Percentiles rank a stretch among this genome's conserved stretches.
Conservation (phyloP, 2,329 filamentous ascomycete species). For the Stachybotrys echinatus region DNA sequence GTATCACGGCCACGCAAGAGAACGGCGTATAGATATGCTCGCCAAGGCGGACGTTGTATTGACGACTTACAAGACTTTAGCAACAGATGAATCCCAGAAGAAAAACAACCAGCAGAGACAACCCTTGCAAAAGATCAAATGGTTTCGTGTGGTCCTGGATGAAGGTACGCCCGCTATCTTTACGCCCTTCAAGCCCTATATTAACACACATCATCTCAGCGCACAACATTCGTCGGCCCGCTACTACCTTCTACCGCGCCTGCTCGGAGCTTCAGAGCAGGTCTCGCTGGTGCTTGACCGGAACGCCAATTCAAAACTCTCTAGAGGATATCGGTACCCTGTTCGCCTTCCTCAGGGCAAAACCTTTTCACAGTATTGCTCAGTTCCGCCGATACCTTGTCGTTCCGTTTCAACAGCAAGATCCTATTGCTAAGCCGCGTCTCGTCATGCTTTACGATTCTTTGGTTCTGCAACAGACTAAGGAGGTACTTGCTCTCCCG, state of each 20-base stretch:
- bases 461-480: slow-evolving; percentile 35
- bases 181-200: not conserved
- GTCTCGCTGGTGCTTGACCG: slow-evolving; percentile 47
- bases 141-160: slow-evolving; percentile 37
- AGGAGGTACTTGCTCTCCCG: slow-evolving; percentile 32
- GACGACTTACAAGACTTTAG: slow-evolving; percentile 42
- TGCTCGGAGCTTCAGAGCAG: slow-evolving; percentile 34
- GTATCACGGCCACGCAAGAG: slow-evolving; percentile 30
- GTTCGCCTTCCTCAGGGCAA: slow-evolving; percentile 39
- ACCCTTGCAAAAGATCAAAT: slow-evolving; percentile 27
- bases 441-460: slow-evolving; percentile 28
- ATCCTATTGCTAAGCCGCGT: slow-evolving; percentile 17
- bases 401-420: slow-evolving; percentile 26
- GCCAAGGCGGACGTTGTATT: slow-evolving; percentile 34
- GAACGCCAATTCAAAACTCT: slow-evolving; percentile 49
- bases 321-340: slow-evolving; percentile 47
- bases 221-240: slow-evolving; percentile 43
- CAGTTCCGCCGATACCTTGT: slow-evolving; percentile 39
- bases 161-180: too few species aligned
- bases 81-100: slow-evolving; percentile 20
- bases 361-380: slow-evolving; percentile 32
- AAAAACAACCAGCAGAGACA: slow-evolving; percentile 2
- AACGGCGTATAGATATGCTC: slow-evolving; percentile 17
- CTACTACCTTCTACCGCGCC: slow-evolving; percentile 37
- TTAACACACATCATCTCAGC: slow-evolving; percentile 22